These are phyloP conservation scores for Ophiostoma perfectum DNA, from an alignment of 2,329 filamentous ascomycete genomes.

Conservation along the genomic window DNA sequence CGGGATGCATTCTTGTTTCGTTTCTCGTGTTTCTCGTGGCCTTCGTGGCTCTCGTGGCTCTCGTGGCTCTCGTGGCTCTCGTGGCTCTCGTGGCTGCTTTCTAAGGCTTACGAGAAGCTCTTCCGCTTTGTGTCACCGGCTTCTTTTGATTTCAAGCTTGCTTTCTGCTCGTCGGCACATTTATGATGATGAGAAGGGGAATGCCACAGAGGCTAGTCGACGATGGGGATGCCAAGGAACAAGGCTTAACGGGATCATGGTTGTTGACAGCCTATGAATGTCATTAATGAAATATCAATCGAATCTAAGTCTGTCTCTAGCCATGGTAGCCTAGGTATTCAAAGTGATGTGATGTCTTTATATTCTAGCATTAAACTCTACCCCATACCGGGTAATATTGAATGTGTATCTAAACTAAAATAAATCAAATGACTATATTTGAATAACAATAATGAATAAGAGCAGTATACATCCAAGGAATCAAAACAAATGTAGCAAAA, in stretches of 20 bases:
- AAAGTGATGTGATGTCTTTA: background rate
- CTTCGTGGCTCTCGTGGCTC: background rate
- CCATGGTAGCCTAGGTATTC: background rate
- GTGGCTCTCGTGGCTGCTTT: background rate
- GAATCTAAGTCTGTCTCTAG: background rate
- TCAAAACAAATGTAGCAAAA: too few species aligned
- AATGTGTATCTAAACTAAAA: too few species aligned
- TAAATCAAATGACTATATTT: background rate
- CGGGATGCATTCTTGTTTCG: background rate
- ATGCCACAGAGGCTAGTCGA: background rate
- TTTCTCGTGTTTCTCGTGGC: background rate
- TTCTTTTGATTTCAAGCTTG: background rate
- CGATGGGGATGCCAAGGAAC: background rate
- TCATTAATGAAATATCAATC: background rate
- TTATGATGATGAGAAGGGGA: background rate
- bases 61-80: background rate
- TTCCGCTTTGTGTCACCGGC: background rate
- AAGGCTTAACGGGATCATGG: background rate
- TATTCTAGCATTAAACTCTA: background rate
- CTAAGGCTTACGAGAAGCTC: background rate
- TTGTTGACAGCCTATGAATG: slow-evolving; percentile 1
- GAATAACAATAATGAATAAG: too few species aligned
- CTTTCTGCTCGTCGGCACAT: background rate
- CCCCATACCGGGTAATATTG: too few species aligned
- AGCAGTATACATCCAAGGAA: too few species aligned